phyloP scores from a whole-genome alignment of 805 yeast species.

The Saccharomycopsis javanensis region DNA sequence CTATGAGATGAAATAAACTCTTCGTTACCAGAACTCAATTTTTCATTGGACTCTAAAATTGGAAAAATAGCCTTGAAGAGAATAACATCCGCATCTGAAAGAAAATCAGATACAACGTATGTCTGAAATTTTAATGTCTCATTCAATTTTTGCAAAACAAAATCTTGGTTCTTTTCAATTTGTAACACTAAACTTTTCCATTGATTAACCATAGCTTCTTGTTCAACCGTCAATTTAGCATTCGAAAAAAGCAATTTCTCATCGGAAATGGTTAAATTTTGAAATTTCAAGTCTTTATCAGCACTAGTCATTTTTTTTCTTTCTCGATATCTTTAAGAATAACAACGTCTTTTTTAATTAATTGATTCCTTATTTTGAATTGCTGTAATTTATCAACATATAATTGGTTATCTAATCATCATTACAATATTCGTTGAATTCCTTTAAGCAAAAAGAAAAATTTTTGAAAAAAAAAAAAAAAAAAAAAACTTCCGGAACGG shows the following conservation, averaged over 20 bases:
- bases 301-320: background rate
- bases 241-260: constrained; percentile 10
- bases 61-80: constrained; percentile 62
- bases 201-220: constrained; percentile 17
- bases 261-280: constrained; percentile 13
- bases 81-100: constrained; percentile 61
- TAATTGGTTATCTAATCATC: too few relatives aligned
- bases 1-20: constrained; percentile 44
- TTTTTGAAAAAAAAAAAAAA: too few relatives aligned
- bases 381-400: too few relatives aligned
- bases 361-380: too few relatives aligned
- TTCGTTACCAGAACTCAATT: constrained; percentile 36
- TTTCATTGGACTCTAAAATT: constrained; percentile 31
- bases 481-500: too few relatives aligned
- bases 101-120: constrained; percentile 56
- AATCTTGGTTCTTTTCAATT: constrained; percentile 12
- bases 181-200: constrained; percentile 13
- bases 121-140: constrained; percentile 58
- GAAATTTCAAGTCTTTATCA: background rate
- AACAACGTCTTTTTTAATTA: too few relatives aligned
- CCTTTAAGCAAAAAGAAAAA: too few relatives aligned
- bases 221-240: constrained; percentile 15
- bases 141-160: constrained; percentile 40
- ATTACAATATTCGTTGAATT: too few relatives aligned
- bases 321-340: too few relatives aligned